Evolutionary conservation across 768 basidiomycete species (phyloP).

Genomic region (Boletus subcaerulescens): DNA sequence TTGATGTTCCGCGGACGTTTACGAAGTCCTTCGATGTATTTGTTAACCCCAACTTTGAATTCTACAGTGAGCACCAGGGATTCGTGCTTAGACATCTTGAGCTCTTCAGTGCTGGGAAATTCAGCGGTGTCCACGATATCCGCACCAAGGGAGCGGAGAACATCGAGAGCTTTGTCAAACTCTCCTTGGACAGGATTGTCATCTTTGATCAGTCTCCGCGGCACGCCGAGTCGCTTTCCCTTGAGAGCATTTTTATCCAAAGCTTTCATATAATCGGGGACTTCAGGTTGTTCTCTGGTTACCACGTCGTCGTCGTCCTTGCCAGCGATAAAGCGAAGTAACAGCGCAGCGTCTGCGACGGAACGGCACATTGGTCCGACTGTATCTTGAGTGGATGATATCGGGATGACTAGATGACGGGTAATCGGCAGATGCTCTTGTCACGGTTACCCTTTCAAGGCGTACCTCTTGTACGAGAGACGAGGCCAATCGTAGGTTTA

Average conservation of each 20-base stretch:
- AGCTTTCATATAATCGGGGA: constrained; percentile 57
- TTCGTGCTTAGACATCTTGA: constrained; percentile 47
- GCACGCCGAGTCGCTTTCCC: constrained; percentile 56
- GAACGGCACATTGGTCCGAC: constrained; percentile 56
- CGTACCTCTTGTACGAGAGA: constrained; percentile 37
- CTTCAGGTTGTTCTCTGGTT: constrained; percentile 48
- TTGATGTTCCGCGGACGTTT: constrained; percentile 56
- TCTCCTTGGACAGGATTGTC: constrained; percentile 28
- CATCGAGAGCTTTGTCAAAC: constrained; percentile 39
- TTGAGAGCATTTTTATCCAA: constrained; percentile 45
- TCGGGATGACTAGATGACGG: constrained; percentile 46
- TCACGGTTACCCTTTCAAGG: neutral
- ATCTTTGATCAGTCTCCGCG: constrained; percentile 33
- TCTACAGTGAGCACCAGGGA: constrained; percentile 51
- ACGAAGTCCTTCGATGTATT: constrained; percentile 45
- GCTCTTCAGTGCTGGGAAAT: constrained; percentile 51
- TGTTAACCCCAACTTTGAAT: constrained; percentile 58
- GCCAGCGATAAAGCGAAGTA: constrained; percentile 53
- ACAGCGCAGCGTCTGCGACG: constrained; percentile 51
- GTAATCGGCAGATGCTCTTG: neutral
- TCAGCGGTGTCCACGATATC: constrained; percentile 62
- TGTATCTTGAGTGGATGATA: constrained; percentile 57
- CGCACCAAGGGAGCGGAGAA: constrained; percentile 40
- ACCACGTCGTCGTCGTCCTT: constrained; percentile 51
- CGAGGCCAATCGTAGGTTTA: constrained; percentile 41